These are phyloP conservation scores for Ceratobasidium sp. DNA, from an alignment of 1,284 basidiomycete species.

Conservation along the genomic window DNA sequence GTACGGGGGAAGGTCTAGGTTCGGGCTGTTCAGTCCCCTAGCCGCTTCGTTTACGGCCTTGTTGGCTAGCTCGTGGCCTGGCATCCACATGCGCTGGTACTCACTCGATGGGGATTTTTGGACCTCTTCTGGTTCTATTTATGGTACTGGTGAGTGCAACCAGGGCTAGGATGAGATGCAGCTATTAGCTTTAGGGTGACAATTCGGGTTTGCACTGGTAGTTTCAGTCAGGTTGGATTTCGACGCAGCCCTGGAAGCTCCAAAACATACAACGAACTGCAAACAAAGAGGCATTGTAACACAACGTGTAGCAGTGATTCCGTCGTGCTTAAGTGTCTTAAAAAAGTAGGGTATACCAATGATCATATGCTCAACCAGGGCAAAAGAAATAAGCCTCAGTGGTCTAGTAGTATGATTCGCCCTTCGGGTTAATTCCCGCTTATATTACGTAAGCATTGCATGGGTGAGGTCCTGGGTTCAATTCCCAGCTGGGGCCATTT, in stretches of 20 bases:
- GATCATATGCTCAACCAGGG: too few species aligned
- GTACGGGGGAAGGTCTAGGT: conserved; percentile 42
- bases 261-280: too few species aligned
- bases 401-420: conserved; percentile 19
- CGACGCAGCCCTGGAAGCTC: too few species aligned
- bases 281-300: too few species aligned
- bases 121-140: background rate
- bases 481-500: conserved; percentile 21
- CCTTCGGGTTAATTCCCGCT: conserved; percentile 16
- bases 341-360: too few species aligned
- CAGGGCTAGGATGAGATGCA: background rate
- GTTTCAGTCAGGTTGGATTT: too few species aligned
- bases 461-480: conserved; percentile 25
- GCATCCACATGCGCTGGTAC: conserved; percentile 39
- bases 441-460: background rate
- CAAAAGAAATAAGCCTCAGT: conserved; percentile 8
- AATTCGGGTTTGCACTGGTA: too few species aligned
- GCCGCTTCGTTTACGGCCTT: conserved; percentile 4
- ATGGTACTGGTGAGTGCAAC: background rate
- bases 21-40: conserved; percentile 8
- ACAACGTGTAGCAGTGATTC: too few species aligned
- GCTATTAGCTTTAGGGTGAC: too few species aligned
- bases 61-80: conserved; percentile 43
- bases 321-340: too few species aligned
- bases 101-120: conserved; percentile 6